Conservation (phyloP, 1,139 yeast species). For the Schwanniomyces etchellsii region DNA sequence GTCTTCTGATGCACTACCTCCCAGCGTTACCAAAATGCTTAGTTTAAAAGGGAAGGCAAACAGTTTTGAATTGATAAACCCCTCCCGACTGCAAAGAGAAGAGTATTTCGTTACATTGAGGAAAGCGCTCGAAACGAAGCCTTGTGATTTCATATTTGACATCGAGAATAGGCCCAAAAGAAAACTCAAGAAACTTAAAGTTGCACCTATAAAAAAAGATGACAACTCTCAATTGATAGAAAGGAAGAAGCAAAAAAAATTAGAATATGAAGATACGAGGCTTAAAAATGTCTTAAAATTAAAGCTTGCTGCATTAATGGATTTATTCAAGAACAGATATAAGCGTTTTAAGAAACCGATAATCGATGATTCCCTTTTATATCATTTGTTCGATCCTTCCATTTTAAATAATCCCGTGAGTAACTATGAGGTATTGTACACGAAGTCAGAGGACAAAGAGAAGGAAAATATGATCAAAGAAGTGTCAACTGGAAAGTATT, state of each 20-base stretch:
- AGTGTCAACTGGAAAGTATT: slow-evolving; percentile 64
- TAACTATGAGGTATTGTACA: slow-evolving; percentile 45
- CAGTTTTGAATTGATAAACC: slow-evolving; percentile 38
- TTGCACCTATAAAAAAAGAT: slow-evolving; percentile 14
- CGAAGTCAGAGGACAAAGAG: slow-evolving; percentile 46
- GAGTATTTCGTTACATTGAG: slow-evolving; percentile 53
- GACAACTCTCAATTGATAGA: slow-evolving; percentile 12
- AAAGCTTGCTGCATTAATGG: slow-evolving; percentile 84
- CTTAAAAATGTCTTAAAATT: slow-evolving; percentile 80
- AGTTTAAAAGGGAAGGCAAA: slow-evolving; percentile 45
- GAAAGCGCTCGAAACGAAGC: slow-evolving; percentile 58
- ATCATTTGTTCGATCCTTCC: slow-evolving; percentile 71
- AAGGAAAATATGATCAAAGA: slow-evolving; percentile 72
- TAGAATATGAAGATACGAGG: slow-evolving; percentile 70
- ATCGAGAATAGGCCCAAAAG: slow-evolving; percentile 46
- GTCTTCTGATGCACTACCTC: slow-evolving; percentile 23
- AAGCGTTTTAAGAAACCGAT: slow-evolving; percentile 88
- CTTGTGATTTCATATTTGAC: slow-evolving; percentile 54
- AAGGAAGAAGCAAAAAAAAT: slow-evolving; percentile 39
- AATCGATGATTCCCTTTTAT: slow-evolving; percentile 67
- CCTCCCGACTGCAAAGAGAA: slow-evolving; percentile 37
- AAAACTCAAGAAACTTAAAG: slow-evolving; percentile 32
- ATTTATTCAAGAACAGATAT: slow-evolving; percentile 77
- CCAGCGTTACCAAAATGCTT: slow-evolving; percentile 42
- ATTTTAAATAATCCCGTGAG: slow-evolving; percentile 30